phyloP scores from a whole-genome alignment of 495 filamentous ascomycete genomes.

The Aspergillus olivimuriae region DNA sequence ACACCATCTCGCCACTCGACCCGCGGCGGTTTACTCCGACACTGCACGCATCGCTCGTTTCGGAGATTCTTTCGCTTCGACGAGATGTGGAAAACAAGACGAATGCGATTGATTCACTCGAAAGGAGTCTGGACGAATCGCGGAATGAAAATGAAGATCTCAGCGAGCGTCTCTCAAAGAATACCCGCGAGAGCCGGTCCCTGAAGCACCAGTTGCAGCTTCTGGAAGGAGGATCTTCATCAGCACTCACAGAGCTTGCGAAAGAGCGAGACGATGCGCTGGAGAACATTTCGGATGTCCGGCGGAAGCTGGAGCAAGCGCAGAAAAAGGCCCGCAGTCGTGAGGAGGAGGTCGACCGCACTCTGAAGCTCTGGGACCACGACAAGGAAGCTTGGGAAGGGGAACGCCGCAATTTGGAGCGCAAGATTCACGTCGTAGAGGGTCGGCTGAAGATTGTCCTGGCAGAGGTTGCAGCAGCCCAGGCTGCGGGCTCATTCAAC shows the following conservation, averaged over 20 bases:
- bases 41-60: constrained; percentile 87
- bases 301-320: constrained; percentile 67
- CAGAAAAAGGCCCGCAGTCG: constrained; percentile 72
- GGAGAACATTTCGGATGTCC: constrained; percentile 64
- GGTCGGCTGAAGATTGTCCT: constrained; percentile 75
- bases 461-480: constrained; percentile 73
- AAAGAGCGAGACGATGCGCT: constrained; percentile 83
- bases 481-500: constrained; percentile 42
- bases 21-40: constrained; percentile 91
- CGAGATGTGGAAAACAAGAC: constrained; percentile 85
- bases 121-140: constrained; percentile 63
- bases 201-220: constrained; percentile 79
- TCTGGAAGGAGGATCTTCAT: constrained; percentile 79
- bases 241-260: constrained; percentile 73
- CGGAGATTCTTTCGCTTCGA: constrained; percentile 82
- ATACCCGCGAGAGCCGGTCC: constrained; percentile 67
- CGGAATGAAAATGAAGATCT: constrained; percentile 69
- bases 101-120: constrained; percentile 75
- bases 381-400: constrained; percentile 80
- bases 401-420: constrained; percentile 73
- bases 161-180: constrained; percentile 50
- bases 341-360: constrained; percentile 76
- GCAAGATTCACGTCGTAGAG: constrained; percentile 80
- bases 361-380: constrained; percentile 67
- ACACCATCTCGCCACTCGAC: constrained; percentile 74